Base-by-base conservation (phyloP, 2,329 filamentous ascomycete species). In the Neofusicoccum parvum region DNA sequence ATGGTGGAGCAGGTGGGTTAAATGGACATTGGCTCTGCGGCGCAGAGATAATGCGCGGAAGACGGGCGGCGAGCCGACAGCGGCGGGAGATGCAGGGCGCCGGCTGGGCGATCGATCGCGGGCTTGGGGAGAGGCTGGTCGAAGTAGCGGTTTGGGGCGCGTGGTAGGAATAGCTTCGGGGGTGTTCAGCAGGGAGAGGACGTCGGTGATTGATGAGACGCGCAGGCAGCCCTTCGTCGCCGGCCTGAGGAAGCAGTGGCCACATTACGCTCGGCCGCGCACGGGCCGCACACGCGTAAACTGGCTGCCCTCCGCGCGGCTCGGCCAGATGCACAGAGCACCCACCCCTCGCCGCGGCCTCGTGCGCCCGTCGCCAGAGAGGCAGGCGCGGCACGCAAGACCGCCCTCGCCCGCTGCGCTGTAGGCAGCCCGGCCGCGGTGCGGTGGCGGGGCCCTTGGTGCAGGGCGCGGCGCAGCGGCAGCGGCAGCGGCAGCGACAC, bases 1-100 rank as follows among this genome's bases (percentile, higher is more conserved):
- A 79, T 79, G 70, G 68, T 73, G 63, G 49, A 65, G 54, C 46
- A 46, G 15, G 23, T 15, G 20, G 54, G 54, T 34, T 62, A 65
- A 32, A 53, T 62, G 64, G 48, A 45, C 64, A 65, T 65, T 62
- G 48, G 62, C 54, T 48, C 36, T 32, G 48, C 54, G 64, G 48
- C 48, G 56, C 56, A 45, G 56, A 54, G 62, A 64, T 64, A 43
- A 50, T 46, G 62, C 62, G 62, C 62, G 41, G 41, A 20, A 17
- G 15, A 36, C 39, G n/a, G 10, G 49, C 37, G n/a, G 17, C 49
- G 32, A 32, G 41, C 48, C 60, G 60, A 46, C 48, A 36, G 23
- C 49, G 32, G 39, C 32, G 41, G 41, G 51, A 39, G 51, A 56
- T 34, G 59, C 23, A 17, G 41, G 45, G 46, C 17, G 20, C 34